Conservation (phyloP, 2,329 filamentous ascomycete genomes). For the Cephalotrichum gorgonifer region DNA sequence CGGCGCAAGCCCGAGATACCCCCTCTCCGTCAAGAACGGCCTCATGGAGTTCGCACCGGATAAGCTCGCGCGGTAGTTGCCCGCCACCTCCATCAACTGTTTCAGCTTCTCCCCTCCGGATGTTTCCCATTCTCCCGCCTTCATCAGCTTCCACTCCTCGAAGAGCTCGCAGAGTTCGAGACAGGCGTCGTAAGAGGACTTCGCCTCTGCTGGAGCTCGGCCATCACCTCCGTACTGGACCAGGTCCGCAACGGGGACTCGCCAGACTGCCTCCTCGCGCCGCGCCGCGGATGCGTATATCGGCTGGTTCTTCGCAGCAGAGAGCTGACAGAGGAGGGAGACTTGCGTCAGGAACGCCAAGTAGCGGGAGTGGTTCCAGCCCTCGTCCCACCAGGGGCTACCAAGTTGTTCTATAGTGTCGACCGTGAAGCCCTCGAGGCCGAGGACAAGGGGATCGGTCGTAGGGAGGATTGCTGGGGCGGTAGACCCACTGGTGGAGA, state of each 20-base stretch:
- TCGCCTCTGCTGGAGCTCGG: not conserved
- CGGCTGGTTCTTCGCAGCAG: not conserved
- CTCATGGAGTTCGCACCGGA: not conserved
- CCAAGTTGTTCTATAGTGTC: not conserved
- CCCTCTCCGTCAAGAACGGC: conserved; percentile 17
- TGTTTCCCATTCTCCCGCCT: not conserved
- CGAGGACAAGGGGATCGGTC: not conserved
- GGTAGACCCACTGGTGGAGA: not conserved
- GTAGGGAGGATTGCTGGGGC: not conserved
- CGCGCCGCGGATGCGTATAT: not conserved
- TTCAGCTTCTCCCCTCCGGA: not conserved
- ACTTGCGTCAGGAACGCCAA: not conserved
- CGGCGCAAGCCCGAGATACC: conserved; percentile 19
- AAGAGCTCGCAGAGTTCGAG: not conserved
- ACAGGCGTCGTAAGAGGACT: not conserved
- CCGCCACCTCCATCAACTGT: not conserved
- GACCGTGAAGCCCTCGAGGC: not conserved
- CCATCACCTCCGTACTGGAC: not conserved
- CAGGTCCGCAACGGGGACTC: not conserved
- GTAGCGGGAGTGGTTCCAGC: not conserved
- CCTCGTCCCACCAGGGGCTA: not conserved
- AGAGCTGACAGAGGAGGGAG: not conserved
- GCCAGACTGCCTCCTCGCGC: not conserved
- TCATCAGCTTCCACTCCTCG: not conserved
- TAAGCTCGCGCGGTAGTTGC: not conserved